Conservation (phyloP, 2,329 filamentous ascomycete species). For the Periglandula ipomoeae region DNA sequence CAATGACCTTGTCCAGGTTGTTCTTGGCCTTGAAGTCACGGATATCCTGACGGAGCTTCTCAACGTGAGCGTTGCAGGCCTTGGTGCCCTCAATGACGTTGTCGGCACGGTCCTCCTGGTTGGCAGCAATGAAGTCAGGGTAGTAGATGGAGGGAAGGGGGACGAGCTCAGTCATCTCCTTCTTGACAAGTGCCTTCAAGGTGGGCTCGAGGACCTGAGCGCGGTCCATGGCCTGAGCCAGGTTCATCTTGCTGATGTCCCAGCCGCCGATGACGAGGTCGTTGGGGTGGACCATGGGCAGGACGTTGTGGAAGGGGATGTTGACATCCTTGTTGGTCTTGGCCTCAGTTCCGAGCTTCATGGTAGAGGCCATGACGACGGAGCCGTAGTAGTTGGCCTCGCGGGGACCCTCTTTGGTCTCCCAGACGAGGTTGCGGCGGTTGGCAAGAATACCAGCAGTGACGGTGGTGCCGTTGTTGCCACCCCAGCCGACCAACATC, state of each 20-base stretch:
- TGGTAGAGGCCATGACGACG: slow-evolving; percentile 90
- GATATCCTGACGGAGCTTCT: slow-evolving; percentile 88
- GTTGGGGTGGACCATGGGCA: slow-evolving; percentile 96
- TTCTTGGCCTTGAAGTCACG: slow-evolving; percentile 86
- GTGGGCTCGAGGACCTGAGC: slow-evolving; percentile 92
- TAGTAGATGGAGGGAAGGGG: slow-evolving; percentile 96
- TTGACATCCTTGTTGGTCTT: slow-evolving; percentile 85
- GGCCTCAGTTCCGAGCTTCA: slow-evolving; percentile 87
- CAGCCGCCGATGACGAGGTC: slow-evolving; percentile 92
- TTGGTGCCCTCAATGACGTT: slow-evolving; percentile 78
- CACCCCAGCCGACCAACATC: slow-evolving; percentile 97
- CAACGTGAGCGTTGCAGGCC: slow-evolving; percentile 79
- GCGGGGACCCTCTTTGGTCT: slow-evolving; percentile 81
- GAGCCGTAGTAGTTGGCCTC: slow-evolving; percentile 97
- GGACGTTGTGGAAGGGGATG: slow-evolving; percentile 86
- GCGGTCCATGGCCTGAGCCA: slow-evolving; percentile 90
- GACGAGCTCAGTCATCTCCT: slow-evolving; percentile 84
- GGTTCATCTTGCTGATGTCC: slow-evolving; percentile 90
- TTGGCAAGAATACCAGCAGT: slow-evolving; percentile 97
- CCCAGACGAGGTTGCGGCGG: slow-evolving; percentile 76
- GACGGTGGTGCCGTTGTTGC: slow-evolving; percentile 96
- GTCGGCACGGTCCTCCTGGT: slow-evolving; percentile 94
- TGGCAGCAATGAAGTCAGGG: slow-evolving; percentile 97
- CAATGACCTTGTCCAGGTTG: slow-evolving; percentile 85
- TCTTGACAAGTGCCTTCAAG: slow-evolving; percentile 79